A percentile compares a stretch with the other conserved stretches of the same genome.
These are phyloP conservation scores for Cryphonectria nitschkei DNA, from an alignment of 2,329 filamentous ascomycete species.

Conservation along the genomic window DNA sequence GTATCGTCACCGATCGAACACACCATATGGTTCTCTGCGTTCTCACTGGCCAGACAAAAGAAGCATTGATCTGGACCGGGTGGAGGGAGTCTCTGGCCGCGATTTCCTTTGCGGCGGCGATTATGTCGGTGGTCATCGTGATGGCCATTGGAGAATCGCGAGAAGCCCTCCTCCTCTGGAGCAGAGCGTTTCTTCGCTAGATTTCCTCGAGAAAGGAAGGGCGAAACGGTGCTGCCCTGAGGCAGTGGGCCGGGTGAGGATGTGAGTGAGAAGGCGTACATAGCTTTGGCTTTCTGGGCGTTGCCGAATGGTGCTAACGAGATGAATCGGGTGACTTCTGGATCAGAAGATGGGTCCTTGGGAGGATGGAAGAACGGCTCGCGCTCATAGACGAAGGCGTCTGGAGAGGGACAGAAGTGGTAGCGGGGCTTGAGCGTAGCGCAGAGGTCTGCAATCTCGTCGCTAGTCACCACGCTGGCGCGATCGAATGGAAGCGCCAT, in stretches of 20 bases:
- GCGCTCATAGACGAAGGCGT: constrained; percentile 78
- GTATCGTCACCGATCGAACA: constrained; percentile 84
- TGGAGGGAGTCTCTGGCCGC: constrained; percentile 55
- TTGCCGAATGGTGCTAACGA: constrained; percentile 83
- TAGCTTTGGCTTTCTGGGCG: constrained; percentile 73
- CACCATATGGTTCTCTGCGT: constrained; percentile 83
- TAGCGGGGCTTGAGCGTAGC: constrained; percentile 85
- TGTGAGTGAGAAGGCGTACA: constrained; percentile 77
- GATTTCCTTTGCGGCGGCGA: constrained; percentile 50
- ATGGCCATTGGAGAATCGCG: constrained; percentile 56
- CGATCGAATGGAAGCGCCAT: constrained; percentile 58
- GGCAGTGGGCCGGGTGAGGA: constrained; percentile 66
- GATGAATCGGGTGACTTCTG: constrained; percentile 80
- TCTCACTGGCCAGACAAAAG: constrained; percentile 91
- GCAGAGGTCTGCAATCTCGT: constrained; percentile 78
- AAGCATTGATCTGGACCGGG: constrained; percentile 82
- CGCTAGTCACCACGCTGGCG: constrained; percentile 57
- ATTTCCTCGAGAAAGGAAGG: constrained; percentile 55
- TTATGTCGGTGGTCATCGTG: constrained; percentile 40
- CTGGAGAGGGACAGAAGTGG: constrained; percentile 74
- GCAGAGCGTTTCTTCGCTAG: constrained; percentile 60
- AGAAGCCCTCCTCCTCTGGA: constrained; percentile 50
- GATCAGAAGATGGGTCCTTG: constrained; percentile 41
- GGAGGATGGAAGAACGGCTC: constrained; percentile 84
- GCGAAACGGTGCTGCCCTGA: constrained; percentile 73